These are phyloP conservation scores for Syzygium syzygioides DNA, from an alignment of 441 rosid species.

Conservation along the genomic window DNA sequence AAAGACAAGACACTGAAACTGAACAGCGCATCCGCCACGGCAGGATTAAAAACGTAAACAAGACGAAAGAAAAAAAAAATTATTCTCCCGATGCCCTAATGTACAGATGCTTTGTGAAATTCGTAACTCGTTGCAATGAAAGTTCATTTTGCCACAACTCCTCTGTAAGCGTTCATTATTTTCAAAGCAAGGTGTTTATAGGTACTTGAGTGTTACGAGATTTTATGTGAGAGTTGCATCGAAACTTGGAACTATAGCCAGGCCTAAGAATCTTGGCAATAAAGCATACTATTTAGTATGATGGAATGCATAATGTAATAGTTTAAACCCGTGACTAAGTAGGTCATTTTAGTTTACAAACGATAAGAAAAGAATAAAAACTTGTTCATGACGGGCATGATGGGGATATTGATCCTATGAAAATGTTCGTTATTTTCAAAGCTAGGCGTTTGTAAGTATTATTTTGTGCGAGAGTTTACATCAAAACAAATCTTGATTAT, in stretches of 20 bases:
- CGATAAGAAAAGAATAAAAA: background rate
- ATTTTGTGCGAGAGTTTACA: too few relatives aligned
- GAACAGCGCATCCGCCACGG: background rate
- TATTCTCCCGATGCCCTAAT: background rate
- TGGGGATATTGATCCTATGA: background rate
- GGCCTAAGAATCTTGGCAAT: too few relatives aligned
- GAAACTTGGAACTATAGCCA: background rate
- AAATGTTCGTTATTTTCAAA: too few relatives aligned
- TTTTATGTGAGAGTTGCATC: background rate
- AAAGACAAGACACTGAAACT: background rate
- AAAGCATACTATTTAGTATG: too few relatives aligned
- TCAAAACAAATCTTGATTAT: too few relatives aligned
- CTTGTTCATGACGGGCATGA: rapidly evolving
- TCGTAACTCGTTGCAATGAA: background rate
- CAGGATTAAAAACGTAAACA: background rate
- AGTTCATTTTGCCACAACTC: background rate
- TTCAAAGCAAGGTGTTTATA: background rate
- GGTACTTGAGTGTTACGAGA: background rate
- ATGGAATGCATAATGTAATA: too few relatives aligned
- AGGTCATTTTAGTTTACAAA: too few relatives aligned
- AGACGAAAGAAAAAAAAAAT: background rate
- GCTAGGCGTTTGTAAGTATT: too few relatives aligned
- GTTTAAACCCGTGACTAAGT: too few relatives aligned
- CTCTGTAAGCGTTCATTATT: background rate
- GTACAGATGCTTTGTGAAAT: background rate